Evolutionary conservation across 108 stramenopile species (phyloP), one percentile per base, ranked within the genome.

Genomic region (Stephanodiscus triporus): DNA sequence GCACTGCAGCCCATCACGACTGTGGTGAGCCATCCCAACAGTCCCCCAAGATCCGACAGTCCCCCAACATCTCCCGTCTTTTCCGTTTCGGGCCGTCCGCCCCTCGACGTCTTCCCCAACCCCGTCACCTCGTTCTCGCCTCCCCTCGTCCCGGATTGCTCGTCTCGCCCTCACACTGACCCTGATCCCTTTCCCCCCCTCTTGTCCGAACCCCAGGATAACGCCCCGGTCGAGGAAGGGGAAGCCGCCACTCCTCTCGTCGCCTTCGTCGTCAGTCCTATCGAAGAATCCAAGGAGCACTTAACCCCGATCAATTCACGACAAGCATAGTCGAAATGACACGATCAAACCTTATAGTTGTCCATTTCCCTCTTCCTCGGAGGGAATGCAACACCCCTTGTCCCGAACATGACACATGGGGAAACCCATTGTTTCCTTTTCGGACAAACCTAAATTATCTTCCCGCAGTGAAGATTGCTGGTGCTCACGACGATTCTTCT

Each of bases 391-490:
- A 47, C 70, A 40, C 60, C 38, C 34, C 40, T 34, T 48, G 48
- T 37, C 53, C 49, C 36, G 26, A 59, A 60, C 17, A 53, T 57
- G n/a, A 40, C n/a, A 24, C 26, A 11, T 45, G 6, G 19, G 11
- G 45, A 37, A 9, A 11, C 22, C 47, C 19, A 54, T 17, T 38
- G 10, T 23, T 6, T 45, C 11, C 30, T 27, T 43, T 55, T 63
- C 38, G 23, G 56, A 56, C 54, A 54, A 66, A 59, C 26, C 51
- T 62, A 66, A 58, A 43, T 59, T 62, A 51, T 77, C 78, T 80
- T 80, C 78, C 78, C 78, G 78, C 78, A 80, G 78, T 80, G 78
- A 69, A 80, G 78, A 72, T 55, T 67, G 68, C 78, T 80, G 78
- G 78, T 80, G 78, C 78, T 22, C 67, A 62, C 55, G 68, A 63